Conservation (phyloP, 192 early-diverging fungal species). For the Coemansia sp. region DNA sequence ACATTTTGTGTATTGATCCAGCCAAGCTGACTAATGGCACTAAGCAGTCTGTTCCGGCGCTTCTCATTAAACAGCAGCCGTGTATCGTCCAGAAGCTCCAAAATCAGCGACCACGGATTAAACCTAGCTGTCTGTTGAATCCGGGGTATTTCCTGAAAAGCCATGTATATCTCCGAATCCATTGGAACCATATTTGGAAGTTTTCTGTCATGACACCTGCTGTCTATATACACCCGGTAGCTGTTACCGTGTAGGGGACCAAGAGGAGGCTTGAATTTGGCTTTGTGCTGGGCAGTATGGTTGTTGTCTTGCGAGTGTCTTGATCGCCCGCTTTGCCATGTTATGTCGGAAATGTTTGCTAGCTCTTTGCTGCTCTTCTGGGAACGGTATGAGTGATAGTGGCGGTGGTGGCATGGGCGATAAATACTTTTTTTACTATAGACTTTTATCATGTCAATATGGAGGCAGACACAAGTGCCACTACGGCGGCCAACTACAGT, state of each 20-base stretch:
- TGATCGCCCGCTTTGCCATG: conserved; percentile 25
- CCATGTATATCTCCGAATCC: conserved; percentile 20
- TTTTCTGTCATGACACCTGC: neutral
- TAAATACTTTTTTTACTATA: neutral
- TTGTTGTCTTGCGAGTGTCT: neutral
- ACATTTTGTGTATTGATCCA: conserved; percentile 34
- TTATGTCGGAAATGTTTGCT: conserved; percentile 13
- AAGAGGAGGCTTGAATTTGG: neutral
- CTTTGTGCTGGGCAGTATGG: neutral
- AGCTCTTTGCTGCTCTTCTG: conserved; percentile 9
- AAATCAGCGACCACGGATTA: conserved; percentile 47
- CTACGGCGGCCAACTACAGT: no score
- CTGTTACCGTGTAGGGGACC: conserved; percentile 22
- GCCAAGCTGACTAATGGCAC: conserved; percentile 21
- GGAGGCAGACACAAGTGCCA: conserved; percentile 2
- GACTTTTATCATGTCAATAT: neutral
- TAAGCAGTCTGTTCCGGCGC: conserved; percentile 8
- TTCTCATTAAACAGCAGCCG: conserved; percentile 7
- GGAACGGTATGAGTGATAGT: neutral
- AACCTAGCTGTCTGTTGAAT: conserved; percentile 12
- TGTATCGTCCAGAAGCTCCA: conserved; percentile 41
- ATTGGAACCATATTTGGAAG: conserved; percentile 24
- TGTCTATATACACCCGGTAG: conserved; percentile 7
- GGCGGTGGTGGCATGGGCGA: neutral
- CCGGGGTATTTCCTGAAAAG: conserved; percentile 14